Base-by-base conservation (phyloP, 345 rosid species). In the Linum tenue region DNA sequence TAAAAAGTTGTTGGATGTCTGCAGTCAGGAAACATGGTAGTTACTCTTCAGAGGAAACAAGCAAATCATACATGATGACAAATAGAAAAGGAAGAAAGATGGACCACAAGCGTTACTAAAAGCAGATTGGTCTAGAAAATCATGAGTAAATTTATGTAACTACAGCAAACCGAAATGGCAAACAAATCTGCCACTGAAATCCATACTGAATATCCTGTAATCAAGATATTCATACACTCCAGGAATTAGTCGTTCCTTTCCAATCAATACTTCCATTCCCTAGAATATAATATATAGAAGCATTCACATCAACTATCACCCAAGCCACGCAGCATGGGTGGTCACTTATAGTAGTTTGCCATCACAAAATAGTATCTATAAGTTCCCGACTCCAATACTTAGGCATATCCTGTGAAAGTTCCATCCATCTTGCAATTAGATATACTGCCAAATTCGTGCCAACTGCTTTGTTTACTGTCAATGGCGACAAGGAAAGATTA, bases 1-100 rank as follows among this genome's bases (percentile, higher is more conserved):
- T 48, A 69, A 75, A 71, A 56, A 81, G 63, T 42, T 81, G 82
- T 40, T 81, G 69, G 62, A 78, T 68, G 69, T 78, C 84, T 81
- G 73, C 62, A 59, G 7, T 40, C 3, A 55, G 36, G 42, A 64
- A 37, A 5, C 40, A 6, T 22, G 31, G 31, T 22, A 22, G 53
- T 9, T 10, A 48, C 14, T 48, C 9, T 48, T 48, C 7, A 9
- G 53, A 48, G 14, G 14, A 8, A 41, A 41, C 9, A 41, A 41
- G 15, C 15, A 48, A 48, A 7, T 48, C 5, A 4, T 4, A 48
- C 9, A 15, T 48, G 53, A 12, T 48, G 53, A 48, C 51, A 48
- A 48, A 9, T 3, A 7, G 14, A 48, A 48, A 48, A 12, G 14
- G 11, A 48, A 48, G 14, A 7, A 48, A n/a, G n/a, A n/a, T n/a